Conservation (phyloP, 495 filamentous ascomycete species). For the Aspergillus wentii region DNA sequence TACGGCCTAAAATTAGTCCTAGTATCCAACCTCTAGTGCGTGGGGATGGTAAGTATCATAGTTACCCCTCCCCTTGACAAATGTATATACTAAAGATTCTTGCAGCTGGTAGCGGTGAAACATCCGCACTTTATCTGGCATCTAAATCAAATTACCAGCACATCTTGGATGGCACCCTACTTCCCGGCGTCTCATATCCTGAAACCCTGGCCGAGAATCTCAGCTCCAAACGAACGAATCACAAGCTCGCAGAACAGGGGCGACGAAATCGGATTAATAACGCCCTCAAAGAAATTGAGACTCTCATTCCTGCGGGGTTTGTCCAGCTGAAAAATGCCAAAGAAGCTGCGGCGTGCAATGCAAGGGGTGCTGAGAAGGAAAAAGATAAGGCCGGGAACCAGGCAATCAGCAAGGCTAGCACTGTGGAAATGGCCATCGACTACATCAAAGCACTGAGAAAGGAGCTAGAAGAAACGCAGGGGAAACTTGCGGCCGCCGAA, state of each 20-base stretch:
- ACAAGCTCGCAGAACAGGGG: conserved; percentile 97
- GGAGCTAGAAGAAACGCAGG: conserved; percentile 64
- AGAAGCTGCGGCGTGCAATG: conserved; percentile 24
- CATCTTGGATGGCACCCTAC: conserved; percentile 85
- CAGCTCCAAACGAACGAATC: conserved; percentile 93
- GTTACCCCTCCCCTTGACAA: neutral
- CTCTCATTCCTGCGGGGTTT: conserved; percentile 61
- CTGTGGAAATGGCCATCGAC: conserved; percentile 91
- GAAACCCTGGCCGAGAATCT: conserved; percentile 86
- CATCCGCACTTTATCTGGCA: conserved; percentile 80
- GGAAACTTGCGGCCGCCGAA: conserved; percentile 60
- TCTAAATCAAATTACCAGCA: conserved; percentile 98
- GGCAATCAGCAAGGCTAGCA: conserved; percentile 87
- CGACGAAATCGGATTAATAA: conserved; percentile 92
- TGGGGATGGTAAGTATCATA: conserved; percentile 59
- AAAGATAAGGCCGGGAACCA: conserved; percentile 45
- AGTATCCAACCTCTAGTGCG: conserved; percentile 89
- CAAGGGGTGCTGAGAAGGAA: conserved; percentile 37
- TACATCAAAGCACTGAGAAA: conserved; percentile 84
- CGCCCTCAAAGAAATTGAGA: conserved; percentile 86
- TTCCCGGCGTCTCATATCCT: conserved; percentile 87
- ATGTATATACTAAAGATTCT: neutral
- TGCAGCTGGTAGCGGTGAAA: conserved; percentile 53
- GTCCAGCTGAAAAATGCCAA: conserved; percentile 29
- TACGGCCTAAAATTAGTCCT: conserved; percentile 90